phyloP scores from a whole-genome alignment of 2,329 filamentous ascomycete species.

The Aspergillus candidus region DNA sequence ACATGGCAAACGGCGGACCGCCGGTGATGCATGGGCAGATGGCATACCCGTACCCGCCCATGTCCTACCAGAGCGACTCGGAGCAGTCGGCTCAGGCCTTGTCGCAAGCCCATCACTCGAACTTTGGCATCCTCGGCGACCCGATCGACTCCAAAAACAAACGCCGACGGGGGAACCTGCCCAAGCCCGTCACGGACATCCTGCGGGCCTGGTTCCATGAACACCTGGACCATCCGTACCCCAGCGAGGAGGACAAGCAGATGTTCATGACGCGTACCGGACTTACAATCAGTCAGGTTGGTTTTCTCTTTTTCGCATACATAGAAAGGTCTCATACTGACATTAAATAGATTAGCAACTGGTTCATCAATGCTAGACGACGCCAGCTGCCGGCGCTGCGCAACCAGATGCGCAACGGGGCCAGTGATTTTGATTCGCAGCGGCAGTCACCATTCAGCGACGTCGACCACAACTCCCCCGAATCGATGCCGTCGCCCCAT shows the following conservation, averaged over 20 bases:
- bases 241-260: conserved; percentile 81
- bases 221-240: conserved; percentile 77
- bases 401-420: conserved; percentile 37
- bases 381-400: conserved; percentile 44
- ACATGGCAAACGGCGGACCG: conserved; percentile 11
- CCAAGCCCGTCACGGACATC: conserved; percentile 82
- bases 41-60: conserved; percentile 23
- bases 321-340: conserved; percentile 1
- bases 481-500: conserved; percentile 25
- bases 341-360: conserved; percentile 45
- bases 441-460: conserved; percentile 34
- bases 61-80: conserved; percentile 26
- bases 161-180: conserved; percentile 71
- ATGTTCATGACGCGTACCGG: conserved; percentile 70
- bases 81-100: conserved; percentile 30
- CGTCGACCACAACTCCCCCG: conserved; percentile 23
- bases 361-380: conserved; percentile 48
- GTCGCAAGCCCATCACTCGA: conserved; percentile 28
- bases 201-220: conserved; percentile 71
- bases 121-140: conserved; percentile 35
- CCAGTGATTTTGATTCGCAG: conserved; percentile 23
- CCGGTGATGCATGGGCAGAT: conserved; percentile 23
- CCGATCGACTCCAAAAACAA: conserved; percentile 38
- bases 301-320: conserved; percentile 3
- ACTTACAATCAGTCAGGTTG: conserved; percentile 63